These are phyloP conservation scores for Crassisporium funariophilum DNA, from an alignment of 768 basidiomycete species.

Conservation along the genomic window DNA sequence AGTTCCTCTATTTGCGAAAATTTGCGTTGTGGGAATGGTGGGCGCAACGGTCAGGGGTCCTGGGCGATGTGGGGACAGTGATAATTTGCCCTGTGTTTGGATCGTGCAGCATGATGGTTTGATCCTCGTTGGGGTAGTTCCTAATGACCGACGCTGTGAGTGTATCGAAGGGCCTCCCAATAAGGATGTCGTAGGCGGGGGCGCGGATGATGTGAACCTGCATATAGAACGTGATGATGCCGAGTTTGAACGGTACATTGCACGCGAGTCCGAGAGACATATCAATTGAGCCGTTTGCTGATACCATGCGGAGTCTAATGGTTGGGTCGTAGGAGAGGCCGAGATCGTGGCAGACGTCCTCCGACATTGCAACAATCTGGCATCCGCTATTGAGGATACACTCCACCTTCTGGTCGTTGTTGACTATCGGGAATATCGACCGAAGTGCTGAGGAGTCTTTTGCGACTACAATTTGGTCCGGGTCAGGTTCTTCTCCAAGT, in stretches of 20 bases:
- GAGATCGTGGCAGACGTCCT: constrained; percentile 19
- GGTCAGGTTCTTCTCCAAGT: constrained; percentile 10
- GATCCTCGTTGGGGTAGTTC: constrained; percentile 18
- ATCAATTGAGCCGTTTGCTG: constrained; percentile 23
- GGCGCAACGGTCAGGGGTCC: constrained; percentile 3
- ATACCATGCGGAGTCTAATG: constrained; percentile 23
- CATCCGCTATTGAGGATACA: constrained; percentile 27
- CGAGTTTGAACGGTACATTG: constrained; percentile 26
- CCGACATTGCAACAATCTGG: constrained; percentile 25
- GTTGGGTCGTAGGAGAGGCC: constrained; percentile 19
- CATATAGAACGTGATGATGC: constrained; percentile 23
- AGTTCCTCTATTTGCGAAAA: constrained; percentile 9
- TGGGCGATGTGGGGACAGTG: constrained; percentile 14
- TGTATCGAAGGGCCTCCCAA: constrained; percentile 28
- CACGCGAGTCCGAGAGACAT: constrained; percentile 21
- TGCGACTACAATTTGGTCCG: constrained; percentile 14
- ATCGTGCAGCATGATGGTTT: constrained; percentile 20
- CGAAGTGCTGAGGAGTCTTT: constrained; percentile 24
- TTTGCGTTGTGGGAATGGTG: not conserved
- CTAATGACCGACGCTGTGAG: constrained; percentile 13
- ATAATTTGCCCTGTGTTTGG: constrained; percentile 14
- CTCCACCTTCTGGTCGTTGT: constrained; percentile 20
- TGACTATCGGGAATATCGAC: constrained; percentile 19
- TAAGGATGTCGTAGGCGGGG: constrained; percentile 27
- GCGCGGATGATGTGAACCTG: constrained; percentile 27